Conservation (phyloP, 768 basidiomycete genomes). For the Pholiota conissans region DNA sequence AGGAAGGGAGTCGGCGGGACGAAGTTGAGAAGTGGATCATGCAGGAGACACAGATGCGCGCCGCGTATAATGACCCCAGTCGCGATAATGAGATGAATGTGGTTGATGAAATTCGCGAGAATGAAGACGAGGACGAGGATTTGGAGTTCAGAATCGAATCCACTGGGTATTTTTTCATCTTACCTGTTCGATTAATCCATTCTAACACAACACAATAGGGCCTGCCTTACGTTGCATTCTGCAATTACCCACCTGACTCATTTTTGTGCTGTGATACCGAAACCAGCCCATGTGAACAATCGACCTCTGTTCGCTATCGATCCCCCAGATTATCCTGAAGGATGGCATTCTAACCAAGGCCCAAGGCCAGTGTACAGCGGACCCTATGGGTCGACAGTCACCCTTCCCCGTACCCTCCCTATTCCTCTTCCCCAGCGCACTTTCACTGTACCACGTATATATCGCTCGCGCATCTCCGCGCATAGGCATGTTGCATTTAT, state of each 20-base stretch:
- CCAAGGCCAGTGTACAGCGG: slow-evolving; percentile 38
- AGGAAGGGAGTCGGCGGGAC: slow-evolving; percentile 38
- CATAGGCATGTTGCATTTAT: slow-evolving; percentile 70
- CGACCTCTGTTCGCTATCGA: slow-evolving; percentile 64
- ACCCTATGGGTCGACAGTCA: slow-evolving; percentile 67
- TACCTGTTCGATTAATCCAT: neutral
- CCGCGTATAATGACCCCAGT: slow-evolving; percentile 55
- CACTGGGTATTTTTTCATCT: slow-evolving; percentile 56
- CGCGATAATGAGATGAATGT: slow-evolving; percentile 29
- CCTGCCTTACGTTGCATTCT: slow-evolving; percentile 68
- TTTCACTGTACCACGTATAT: slow-evolving; percentile 47
- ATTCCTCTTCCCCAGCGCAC: slow-evolving; percentile 41
- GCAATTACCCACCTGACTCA: slow-evolving; percentile 70
- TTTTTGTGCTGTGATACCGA: slow-evolving; percentile 72
- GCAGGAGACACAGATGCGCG: slow-evolving; percentile 61
- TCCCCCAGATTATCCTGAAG: slow-evolving; percentile 62
- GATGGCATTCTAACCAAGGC: slow-evolving; percentile 52
- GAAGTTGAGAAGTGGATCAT: slow-evolving; percentile 55
- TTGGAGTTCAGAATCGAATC: slow-evolving; percentile 49
- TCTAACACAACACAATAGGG: slow-evolving; percentile 39
- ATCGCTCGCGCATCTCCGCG: slow-evolving; percentile 60
- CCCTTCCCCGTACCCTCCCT: slow-evolving; percentile 57
- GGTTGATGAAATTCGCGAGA: too few relatives aligned
- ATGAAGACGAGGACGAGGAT: slow-evolving; percentile 26
- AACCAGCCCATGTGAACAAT: slow-evolving; percentile 46